Evolutionary conservation across 2,329 filamentous ascomycete genomes (phyloP), one percentile per base, ranked within the genome.

Genomic region (Fusarium torreyae): DNA sequence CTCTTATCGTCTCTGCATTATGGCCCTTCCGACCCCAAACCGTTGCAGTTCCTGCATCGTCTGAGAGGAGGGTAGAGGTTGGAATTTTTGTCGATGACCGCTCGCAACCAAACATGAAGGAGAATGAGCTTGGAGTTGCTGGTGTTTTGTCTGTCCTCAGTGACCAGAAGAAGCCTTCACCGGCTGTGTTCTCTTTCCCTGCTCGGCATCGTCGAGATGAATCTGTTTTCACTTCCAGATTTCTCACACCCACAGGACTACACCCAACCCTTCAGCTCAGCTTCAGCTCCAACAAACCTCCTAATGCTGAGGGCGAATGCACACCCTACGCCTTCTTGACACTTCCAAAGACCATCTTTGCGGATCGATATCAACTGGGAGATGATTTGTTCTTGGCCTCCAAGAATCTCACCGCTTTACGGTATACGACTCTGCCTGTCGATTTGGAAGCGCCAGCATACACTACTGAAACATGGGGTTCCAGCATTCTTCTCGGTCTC

Each of bases 381-480:
- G 92, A 94, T 77, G 80, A 87, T 1, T 85, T 97, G 7, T 96
- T 97, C 80, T 86, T 97, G 31, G 80, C 88, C 5, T 94, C 93
- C 1, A 94, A 97, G 74, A 93, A 97, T 75, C 85, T 98, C 20
- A 84, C 86, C 4, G 83, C 87, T 3, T 81, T 97, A 40, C 89
- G 86, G 44, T 88, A 91, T 68, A 86, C 93, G 15, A 89, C 89
- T 26, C 87, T 92, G 14, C 92, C 93, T 20, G 92, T 94, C 8
- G 94, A 98, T 71, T 89, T 98, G 54, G 95, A 98, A 81, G 94
- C 94, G 1, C 95, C 95, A 2, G 91, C 91, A 73, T 98, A 97
- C 83, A 88, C 90, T 3, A 86, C 94, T 31, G 76, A 86, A 8
- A 79, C 85, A 33, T 98, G 95, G 95, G 95, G 95, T 7, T 94